These are phyloP conservation scores for Bacterosira constricta DNA, from an alignment of 108 stramenopile species.

Conservation along the genomic window DNA sequence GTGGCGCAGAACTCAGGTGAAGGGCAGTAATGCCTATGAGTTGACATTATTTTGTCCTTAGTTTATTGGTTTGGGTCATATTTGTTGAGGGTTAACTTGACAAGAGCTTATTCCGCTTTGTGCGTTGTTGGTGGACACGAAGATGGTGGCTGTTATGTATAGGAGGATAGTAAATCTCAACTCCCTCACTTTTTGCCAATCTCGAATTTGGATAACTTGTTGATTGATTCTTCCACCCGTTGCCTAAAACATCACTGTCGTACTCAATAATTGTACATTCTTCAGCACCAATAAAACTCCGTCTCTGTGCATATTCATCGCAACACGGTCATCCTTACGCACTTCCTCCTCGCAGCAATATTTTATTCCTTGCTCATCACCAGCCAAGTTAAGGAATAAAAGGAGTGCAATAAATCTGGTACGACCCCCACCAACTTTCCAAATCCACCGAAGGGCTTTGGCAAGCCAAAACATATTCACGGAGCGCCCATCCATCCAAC, in stretches of 20 bases:
- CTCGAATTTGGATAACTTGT: slow-evolving; percentile 29
- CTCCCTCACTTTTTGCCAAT: no score
- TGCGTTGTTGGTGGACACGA: no score
- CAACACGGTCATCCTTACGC: neutral
- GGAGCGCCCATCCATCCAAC: slow-evolving; percentile 53
- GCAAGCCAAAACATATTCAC: slow-evolving; percentile 60
- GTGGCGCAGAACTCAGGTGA: no score
- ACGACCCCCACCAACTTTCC: slow-evolving; percentile 59
- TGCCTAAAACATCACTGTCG: slow-evolving; percentile 7
- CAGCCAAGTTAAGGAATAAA: slow-evolving; percentile 84
- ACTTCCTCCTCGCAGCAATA: neutral
- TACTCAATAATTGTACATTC: neutral
- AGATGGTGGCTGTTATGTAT: no score
- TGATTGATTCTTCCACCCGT: slow-evolving; percentile 27
- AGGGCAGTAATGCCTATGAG: no score
- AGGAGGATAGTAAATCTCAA: no score
- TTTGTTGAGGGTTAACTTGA: no score
- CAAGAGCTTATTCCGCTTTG: no score
- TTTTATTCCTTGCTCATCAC: slow-evolving; percentile 13
- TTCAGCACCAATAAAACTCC: neutral
- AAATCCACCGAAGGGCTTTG: slow-evolving; percentile 75
- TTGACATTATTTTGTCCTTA: no score
- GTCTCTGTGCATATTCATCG: neutral
- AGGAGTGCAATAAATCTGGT: slow-evolving; percentile 89
- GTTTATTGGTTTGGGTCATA: no score